Evolutionary conservation across 257 asterid species (phyloP).

Genomic region (Solanum pinnatisectum): DNA sequence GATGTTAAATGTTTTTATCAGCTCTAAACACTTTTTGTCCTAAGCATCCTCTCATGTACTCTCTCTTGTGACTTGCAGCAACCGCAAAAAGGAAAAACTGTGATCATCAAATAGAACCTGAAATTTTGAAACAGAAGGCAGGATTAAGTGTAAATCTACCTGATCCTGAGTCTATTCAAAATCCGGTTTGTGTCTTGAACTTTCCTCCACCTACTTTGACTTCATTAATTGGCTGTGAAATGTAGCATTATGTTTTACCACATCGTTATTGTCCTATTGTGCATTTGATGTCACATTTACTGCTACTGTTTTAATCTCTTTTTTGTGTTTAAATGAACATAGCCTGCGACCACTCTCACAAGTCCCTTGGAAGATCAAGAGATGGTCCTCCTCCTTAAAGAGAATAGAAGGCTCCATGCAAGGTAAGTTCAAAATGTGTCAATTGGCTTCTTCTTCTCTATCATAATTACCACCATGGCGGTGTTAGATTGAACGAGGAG

Average conservation of each 20-base stretch:
- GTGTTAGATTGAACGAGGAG: neutral
- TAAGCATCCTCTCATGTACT: neutral
- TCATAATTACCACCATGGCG: neutral
- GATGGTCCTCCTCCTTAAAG: slow-evolving; percentile 33
- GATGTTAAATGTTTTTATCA: neutral
- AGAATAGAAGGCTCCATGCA: slow-evolving; percentile 44
- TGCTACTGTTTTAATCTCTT: slow-evolving; percentile 7
- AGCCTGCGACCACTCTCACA: slow-evolving; percentile 30
- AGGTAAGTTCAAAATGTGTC: slow-evolving; percentile 37
- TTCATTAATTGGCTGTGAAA: neutral
- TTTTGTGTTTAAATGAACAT: slow-evolving; percentile 2
- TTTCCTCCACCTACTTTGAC: neutral
- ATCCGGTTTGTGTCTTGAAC: slow-evolving; percentile 20
- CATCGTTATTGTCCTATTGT: neutral
- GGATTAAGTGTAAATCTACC: slow-evolving; percentile 10
- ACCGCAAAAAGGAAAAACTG: slow-evolving; percentile 41
- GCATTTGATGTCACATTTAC: neutral
- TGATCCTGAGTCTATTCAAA: slow-evolving; percentile 8
- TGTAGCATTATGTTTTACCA: neutral
- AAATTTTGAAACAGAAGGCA: slow-evolving; percentile 31
- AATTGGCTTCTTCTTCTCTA: neutral
- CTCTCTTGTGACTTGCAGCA: slow-evolving; percentile 19
- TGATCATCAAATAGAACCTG: slow-evolving; percentile 30
- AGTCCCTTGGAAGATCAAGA: slow-evolving; percentile 22
- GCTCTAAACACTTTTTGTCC: neutral